Conservation (phyloP, 768 basidiomycete species). For the Scleroderma bovista region DNA sequence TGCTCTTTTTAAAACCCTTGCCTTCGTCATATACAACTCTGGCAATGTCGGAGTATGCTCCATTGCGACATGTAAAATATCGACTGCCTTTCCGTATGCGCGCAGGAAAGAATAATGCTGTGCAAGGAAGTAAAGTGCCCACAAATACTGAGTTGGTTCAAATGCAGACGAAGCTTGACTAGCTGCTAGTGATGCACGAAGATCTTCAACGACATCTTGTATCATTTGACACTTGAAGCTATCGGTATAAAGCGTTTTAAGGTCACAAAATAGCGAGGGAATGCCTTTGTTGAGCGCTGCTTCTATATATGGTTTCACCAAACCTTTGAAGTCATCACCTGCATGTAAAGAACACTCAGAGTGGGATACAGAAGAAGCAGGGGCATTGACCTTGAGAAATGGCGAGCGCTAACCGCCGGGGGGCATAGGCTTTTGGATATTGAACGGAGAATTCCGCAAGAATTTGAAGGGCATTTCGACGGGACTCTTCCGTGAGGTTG, state of each 20-base stretch:
- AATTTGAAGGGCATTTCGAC: constrained; percentile 46
- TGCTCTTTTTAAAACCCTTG: constrained; percentile 77
- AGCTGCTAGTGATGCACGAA: constrained; percentile 32
- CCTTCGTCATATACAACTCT: constrained; percentile 79
- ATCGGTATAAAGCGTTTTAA: constrained; percentile 78
- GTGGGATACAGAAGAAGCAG: neutral
- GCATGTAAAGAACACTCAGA: neutral
- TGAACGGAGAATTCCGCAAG: constrained; percentile 57
- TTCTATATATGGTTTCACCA: constrained; percentile 62
- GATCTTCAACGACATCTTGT: constrained; percentile 59
- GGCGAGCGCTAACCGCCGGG: constrained; percentile 67
- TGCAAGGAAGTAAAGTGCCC: constrained; percentile 93
- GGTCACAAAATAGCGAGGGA: constrained; percentile 88
- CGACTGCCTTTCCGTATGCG: constrained; percentile 43
- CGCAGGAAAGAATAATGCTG: constrained; percentile 77
- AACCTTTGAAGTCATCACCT: constrained; percentile 65
- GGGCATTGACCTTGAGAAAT: constrained; percentile 46
- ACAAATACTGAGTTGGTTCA: constrained; percentile 79
- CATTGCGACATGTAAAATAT: constrained; percentile 59
- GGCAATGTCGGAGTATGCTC: constrained; percentile 91
- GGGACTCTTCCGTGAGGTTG: constrained; percentile 43
- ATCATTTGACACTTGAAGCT: constrained; percentile 59
- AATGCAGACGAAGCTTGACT: constrained; percentile 28
- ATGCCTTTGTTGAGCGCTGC: constrained; percentile 76
- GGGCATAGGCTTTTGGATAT: constrained; percentile 64